These are phyloP conservation scores for Myxozyma kluyveri DNA, from an alignment of 805 yeast genomes.

Conservation along the genomic window DNA sequence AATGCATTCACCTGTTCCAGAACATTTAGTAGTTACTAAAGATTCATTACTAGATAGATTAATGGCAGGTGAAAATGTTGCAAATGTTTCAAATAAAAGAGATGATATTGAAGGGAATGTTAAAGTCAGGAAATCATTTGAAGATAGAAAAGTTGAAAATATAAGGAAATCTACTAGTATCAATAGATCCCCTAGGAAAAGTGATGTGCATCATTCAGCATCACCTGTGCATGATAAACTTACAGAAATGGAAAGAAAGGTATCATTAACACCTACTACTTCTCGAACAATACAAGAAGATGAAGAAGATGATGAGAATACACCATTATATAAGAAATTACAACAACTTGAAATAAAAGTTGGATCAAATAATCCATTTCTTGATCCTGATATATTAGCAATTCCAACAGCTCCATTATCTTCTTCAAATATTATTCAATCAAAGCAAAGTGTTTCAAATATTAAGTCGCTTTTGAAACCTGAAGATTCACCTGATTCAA, in stretches of 20 bases:
- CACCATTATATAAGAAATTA: constrained; percentile 16
- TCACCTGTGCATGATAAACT: background rate
- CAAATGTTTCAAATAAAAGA: constrained; percentile 4
- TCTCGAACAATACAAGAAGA: background rate
- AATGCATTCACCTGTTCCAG: constrained; percentile 9
- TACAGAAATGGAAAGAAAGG: background rate
- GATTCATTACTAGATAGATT: constrained; percentile 24
- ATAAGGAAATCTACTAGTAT: too few species aligned
- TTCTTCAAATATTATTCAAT: background rate
- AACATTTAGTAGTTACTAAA: constrained; percentile 13
- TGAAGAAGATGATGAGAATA: constrained; percentile 21
- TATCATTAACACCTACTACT: background rate
- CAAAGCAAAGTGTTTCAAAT: too few species aligned
- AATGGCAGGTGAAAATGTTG: constrained; percentile 19
- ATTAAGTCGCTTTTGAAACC: too few species aligned
- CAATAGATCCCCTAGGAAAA: background rate
- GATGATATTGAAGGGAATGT: background rate
- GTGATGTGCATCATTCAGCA: background rate
- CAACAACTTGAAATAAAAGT: constrained; percentile 18
- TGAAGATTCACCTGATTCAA: too few species aligned
- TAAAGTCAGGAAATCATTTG: background rate
- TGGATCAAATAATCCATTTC: constrained; percentile 23
- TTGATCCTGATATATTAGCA: constrained; percentile 16
- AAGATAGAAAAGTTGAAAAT: too few species aligned
- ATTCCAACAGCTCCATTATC: background rate